phyloP scores from a whole-genome alignment of 495 filamentous ascomycete species.

The Talaromyces liani region DNA sequence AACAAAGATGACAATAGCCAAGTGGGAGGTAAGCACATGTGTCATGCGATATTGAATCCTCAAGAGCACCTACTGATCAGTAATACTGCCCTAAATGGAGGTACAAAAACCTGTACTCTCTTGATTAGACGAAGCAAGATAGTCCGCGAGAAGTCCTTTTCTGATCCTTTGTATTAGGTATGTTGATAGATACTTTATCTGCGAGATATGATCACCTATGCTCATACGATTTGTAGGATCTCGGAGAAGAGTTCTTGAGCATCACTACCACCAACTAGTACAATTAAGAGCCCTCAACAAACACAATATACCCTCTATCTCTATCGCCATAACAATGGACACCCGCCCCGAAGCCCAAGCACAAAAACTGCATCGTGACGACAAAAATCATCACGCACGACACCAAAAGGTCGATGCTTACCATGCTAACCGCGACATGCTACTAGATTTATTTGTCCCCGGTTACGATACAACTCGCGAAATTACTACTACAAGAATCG shows the following conservation, averaged over 20 bases:
- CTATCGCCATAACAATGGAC: conserved; percentile 1
- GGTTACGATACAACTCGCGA: neutral
- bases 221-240: neutral
- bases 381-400: conserved; percentile 1
- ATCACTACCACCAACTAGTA: conserved; percentile 3
- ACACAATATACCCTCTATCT: neutral
- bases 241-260: neutral
- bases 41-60: neutral
- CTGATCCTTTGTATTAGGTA: conserved; percentile 2
- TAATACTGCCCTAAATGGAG: neutral
- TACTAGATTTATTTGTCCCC: neutral
- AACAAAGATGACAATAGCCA: conserved; percentile 3
- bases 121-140: conserved; percentile 1
- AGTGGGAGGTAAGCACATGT: neutral
- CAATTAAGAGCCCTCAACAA: neutral
- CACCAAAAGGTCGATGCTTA: neutral
- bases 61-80: neutral
- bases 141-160: conserved; percentile 1
- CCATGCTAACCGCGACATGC: neutral
- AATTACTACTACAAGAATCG: neutral
- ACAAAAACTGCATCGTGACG: neutral
- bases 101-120: neutral
- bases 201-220: neutral
- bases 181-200: neutral
- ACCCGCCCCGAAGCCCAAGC: neutral